These are phyloP conservation scores for Pholiota molesta DNA, from an alignment of 768 basidiomycete genomes.

Conservation along the genomic window DNA sequence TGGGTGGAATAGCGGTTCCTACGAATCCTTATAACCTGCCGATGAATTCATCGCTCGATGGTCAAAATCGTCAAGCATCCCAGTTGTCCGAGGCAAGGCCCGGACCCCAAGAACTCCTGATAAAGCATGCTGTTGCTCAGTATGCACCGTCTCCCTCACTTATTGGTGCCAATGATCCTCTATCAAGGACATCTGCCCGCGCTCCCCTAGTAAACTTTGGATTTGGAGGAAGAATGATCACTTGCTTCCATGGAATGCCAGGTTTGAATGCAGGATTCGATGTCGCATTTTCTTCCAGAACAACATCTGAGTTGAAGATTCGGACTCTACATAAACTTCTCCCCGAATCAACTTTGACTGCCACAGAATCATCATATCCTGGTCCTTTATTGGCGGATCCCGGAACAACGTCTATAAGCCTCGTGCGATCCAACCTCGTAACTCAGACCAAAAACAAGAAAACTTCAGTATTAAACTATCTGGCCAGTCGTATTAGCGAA, in stretches of 20 bases:
- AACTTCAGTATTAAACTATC: conserved; percentile 71
- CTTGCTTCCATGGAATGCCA: conserved; percentile 80
- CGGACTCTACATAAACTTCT: conserved; percentile 70
- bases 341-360: conserved; percentile 63
- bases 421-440: conserved; percentile 70
- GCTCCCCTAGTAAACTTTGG: conserved; percentile 89
- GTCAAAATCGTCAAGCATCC: conserved; percentile 12
- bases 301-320: conserved; percentile 70
- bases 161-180: conserved; percentile 79
- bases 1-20: conserved; percentile 4
- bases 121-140: conserved; percentile 48
- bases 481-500: conserved; percentile 76
- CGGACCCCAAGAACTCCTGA: conserved; percentile 35
- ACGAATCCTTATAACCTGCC: conserved; percentile 5
- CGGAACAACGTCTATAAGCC: conserved; percentile 59
- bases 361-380: conserved; percentile 66
- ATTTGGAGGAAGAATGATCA: conserved; percentile 89
- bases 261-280: conserved; percentile 76
- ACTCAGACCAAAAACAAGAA: conserved; percentile 84
- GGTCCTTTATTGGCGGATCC: conserved; percentile 87
- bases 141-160: conserved; percentile 89
- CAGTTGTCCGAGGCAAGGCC: conserved; percentile 14
- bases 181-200: conserved; percentile 70
- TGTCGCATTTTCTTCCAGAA: conserved; percentile 72
- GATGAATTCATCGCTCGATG: conserved; percentile 5